phyloP scores from a whole-genome alignment of 176 grass and related monocot species.

The Phyllostachys edulis region DNA sequence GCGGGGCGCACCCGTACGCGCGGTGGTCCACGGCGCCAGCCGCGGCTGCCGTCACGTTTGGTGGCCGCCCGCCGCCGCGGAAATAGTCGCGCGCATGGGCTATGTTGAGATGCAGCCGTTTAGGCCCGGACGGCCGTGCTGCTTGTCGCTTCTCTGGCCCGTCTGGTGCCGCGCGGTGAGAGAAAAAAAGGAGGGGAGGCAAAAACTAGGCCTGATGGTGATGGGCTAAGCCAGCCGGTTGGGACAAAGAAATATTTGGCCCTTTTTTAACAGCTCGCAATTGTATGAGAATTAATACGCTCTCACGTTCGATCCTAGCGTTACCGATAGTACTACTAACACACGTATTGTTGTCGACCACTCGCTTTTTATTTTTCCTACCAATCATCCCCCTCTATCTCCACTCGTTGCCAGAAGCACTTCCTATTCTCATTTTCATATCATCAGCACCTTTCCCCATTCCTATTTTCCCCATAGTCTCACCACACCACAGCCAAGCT shows the following conservation, averaged over 20 bases:
- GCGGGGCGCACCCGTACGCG: constrained; percentile 40
- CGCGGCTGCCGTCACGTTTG: neutral
- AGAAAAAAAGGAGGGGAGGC: neutral
- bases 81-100: constrained; percentile 12
- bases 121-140: neutral
- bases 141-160: neutral
- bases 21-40: neutral
- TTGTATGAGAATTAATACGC: neutral
- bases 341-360: too few relatives aligned
- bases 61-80: constrained; percentile 8
- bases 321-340: too few relatives aligned
- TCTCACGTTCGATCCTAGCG: too few relatives aligned
- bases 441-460: too few relatives aligned
- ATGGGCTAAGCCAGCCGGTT: neutral
- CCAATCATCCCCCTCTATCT: too few relatives aligned
- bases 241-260: neutral
- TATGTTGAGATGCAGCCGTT: neutral
- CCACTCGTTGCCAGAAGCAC: too few relatives aligned
- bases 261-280: neutral
- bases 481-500: too few relatives aligned
- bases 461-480: too few relatives aligned
- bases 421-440: too few relatives aligned
- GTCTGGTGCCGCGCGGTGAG: neutral
- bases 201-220: neutral
- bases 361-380: too few relatives aligned